These are phyloP conservation scores for Pythium periplocum DNA, from an alignment of 352 stramenopile species.

Conservation along the genomic window DNA sequence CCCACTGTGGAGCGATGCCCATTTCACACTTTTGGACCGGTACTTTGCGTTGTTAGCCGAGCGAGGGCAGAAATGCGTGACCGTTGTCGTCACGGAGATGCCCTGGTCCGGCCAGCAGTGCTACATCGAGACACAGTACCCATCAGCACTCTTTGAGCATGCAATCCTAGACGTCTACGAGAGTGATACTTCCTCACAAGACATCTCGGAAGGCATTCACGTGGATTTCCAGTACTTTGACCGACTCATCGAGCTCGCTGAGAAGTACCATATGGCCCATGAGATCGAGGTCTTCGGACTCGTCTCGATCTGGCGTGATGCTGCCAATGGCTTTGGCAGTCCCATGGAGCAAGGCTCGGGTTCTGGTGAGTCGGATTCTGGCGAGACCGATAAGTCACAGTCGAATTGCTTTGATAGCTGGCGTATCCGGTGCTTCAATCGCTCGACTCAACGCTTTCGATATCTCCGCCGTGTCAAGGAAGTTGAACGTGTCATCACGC, in stretches of 20 bases:
- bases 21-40: conserved; percentile 63
- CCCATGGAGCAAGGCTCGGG: conserved; percentile 34
- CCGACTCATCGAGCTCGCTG: conserved; percentile 43
- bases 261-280: conserved; percentile 41
- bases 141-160: conserved; percentile 69
- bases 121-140: conserved; percentile 60
- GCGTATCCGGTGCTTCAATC: conserved; percentile 61
- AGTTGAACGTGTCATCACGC: conserved; percentile 53
- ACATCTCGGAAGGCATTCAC: conserved; percentile 11
- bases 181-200: conserved; percentile 6
- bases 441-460: conserved; percentile 46
- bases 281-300: conserved; percentile 78
- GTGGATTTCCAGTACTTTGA: conserved; percentile 74
- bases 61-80: conserved; percentile 71
- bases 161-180: conserved; percentile 61
- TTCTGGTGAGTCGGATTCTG: conserved; percentile 15
- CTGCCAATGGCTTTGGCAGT: conserved; percentile 48
- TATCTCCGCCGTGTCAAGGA: conserved; percentile 52
- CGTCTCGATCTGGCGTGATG: conserved; percentile 62
- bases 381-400: neutral
- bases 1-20: conserved; percentile 53
- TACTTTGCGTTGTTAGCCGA: conserved; percentile 53
- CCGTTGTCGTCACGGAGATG: conserved; percentile 70
- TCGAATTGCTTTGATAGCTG: conserved; percentile 39
- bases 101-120: conserved; percentile 75